Base-by-base conservation (phyloP, 2,329 filamentous ascomycete species). In the Nannizziopsis barbatae region DNA sequence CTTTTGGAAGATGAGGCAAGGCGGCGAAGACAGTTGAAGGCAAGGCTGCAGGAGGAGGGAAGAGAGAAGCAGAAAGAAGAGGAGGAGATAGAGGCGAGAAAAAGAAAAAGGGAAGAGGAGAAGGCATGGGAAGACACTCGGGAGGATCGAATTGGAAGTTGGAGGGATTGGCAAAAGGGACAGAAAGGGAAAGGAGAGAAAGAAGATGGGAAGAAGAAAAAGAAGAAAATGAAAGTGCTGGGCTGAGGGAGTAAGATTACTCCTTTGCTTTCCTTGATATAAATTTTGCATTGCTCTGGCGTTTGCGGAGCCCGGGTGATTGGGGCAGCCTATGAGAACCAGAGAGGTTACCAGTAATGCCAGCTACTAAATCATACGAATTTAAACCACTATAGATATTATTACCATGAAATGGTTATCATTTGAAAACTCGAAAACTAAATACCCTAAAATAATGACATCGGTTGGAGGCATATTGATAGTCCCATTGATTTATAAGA, bases 41-140 rank as follows among this genome's bases (percentile, higher is more conserved):
- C 86, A 36, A 85, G 92, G 73, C 84, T 98, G 82, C 87, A 94
- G 68, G 92, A 98, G 67, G 90, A 98, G 66, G 92, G 92, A 5
- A 76, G 92, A 47, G 83, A 92, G 71, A 82, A 93, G 75, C 79
- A 81, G 62, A 84, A 84, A 64, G 81, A 81, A 59, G 92, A 98
- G 17, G 85, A 88, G 58, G 90, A 95, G 69, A 53, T 84, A 8
- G 87, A 90, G 59, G 77, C 77, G 57, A 73, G 86, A 59, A 90
- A 89, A 71, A 76, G 84, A 57, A 90, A 90, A 77, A 76, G 92
- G 52, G 88, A 96, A 62, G 86, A 92, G 65, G 88, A 96, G 56
- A 81, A 92, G 70, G 84, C 89, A 54, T 98, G 92, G 92, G 92
- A 98, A 72, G 81, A 86, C 61, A 94, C 84, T 20, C 74, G 92